Base-by-base conservation (phyloP, 106 monocot species). In the Dendrobium catenatum region DNA sequence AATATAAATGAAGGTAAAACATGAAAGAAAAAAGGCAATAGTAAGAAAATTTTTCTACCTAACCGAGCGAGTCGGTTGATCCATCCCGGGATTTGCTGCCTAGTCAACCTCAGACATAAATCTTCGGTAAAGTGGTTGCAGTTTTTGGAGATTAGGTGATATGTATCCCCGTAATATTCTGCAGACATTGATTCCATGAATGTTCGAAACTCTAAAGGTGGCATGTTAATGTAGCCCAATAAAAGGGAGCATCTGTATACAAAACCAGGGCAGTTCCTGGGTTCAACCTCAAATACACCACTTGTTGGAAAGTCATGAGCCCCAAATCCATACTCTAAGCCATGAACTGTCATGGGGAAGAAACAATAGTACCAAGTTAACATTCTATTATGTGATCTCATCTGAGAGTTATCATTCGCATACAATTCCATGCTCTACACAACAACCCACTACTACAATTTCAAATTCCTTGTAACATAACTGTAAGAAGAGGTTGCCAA, bases 61-160 rank as follows among this genome's bases (percentile, higher is more conserved):
- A 94, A 33, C 56, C 68, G 44, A n/a, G 97, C 97, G 80, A 94
- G 97, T 67, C 97, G 89, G 77, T 98, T 98, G 10, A 98, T 85
- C 97, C 97, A 98, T 18, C 89, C 87, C 70, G 97, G 94, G 24
- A 98, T 93, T 26, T 78, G 68, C 79, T 80, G 94, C 74, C 92
- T 87, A 49, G 88, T 92, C 86, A 94, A 82, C 79, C 78, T 91
- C 18, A 20, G 74, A 80, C 82, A 89, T 48, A 89, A 66, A 81
- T 98, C 92, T 85, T 98, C 90, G 19, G 94, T 94, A 43, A 98
- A 98, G 82, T 98, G 97, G 66, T 98, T 98, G 84, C 97, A 98
- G 29, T 98, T 98, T 83, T 94, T 98, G 17, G 89, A 89, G 55
- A 98, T 92, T 22, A 98, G 88, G 80, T 98, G 97, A 78, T 98